A percentile compares a stretch with the other conserved stretches of the same genome.
Conservation (phyloP, 176 grass and related monocot species). For the Avena atlantica region DNA sequence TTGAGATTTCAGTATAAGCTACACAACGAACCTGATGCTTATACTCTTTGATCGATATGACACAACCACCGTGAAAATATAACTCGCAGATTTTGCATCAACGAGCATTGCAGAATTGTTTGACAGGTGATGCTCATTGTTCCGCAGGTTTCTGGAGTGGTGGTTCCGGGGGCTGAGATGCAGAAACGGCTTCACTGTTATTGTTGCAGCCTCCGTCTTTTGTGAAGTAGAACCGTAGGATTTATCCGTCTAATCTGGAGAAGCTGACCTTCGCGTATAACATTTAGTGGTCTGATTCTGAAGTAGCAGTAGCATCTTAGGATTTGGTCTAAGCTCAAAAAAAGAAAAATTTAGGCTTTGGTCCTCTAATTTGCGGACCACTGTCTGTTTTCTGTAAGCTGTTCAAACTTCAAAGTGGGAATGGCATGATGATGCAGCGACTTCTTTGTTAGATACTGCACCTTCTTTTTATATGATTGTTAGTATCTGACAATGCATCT, state of each 20-base stretch:
- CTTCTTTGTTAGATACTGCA: background rate
- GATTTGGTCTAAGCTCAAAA: background rate
- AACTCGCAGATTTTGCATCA: too few relatives aligned
- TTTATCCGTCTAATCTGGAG: background rate
- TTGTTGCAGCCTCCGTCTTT: background rate
- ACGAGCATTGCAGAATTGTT: too few relatives aligned
- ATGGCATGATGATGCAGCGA: background rate
- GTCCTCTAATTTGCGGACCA: background rate
- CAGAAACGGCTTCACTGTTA: background rate
- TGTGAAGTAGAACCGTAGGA: background rate
- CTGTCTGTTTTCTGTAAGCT: background rate
- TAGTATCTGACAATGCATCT: background rate
- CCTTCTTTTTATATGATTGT: background rate
- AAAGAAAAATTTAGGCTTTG: background rate
- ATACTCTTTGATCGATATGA: too few relatives aligned
- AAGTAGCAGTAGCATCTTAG: background rate
- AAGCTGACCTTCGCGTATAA: background rate
- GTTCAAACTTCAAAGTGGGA: background rate
- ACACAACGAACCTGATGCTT: too few relatives aligned
- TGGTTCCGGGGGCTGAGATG: background rate
- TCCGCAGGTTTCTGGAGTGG: background rate
- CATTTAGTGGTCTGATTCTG: background rate
- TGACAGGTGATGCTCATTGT: background rate
- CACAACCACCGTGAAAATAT: too few relatives aligned
- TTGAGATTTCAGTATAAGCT: too few relatives aligned